Evolutionary conservation across 208 protist species (phyloP), one percentile per base, ranked within the genome.

Genomic region (Acanthamoeba culbertsoni): DNA sequence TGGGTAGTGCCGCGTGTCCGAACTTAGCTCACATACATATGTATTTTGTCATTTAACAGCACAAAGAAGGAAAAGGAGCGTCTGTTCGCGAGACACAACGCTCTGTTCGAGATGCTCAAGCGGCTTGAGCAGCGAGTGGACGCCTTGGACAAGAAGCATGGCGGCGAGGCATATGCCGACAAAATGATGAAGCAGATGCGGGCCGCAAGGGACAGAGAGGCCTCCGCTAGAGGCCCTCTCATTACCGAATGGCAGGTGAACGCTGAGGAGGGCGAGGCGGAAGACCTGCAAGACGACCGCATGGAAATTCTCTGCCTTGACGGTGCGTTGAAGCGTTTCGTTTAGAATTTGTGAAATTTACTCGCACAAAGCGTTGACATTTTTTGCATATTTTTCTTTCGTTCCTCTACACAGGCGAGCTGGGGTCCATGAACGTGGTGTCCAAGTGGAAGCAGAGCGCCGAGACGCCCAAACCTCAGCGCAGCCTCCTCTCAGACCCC

Each of bases 51-150:
- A 0, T 28, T 16, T 0, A 31, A 79, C 68, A 79, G 68, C 8
- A 79, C 68, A 42, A 79, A 79, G 14, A 79, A 79, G 35, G 68
- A 79, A n/a, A 79, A 79, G 68, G 68, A 79, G 40, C 33, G 68
- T 3, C 37, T 79, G 40, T 79, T 79, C 40, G 40, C 68, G 35
- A 14, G 68, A 20, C 68, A 79, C 43, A 28, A 79, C 35, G 68
- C 68, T 10, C 68, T 79, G 40, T 79, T 79, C 16, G 68, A 79
- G 33, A 33, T 79, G 68, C 68, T 79, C 20, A 5, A 51, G 35
- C 7, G 43, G 68, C 68, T 79, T 8, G 68, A 79, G 43, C 35
- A 51, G 40, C 35, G 68, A 42, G 40, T 79, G 35, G 68, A 79
- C n/a, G 68, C 68, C 20, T 28, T 79, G 18, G 68, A 79, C 68